phyloP scores from a whole-genome alignment of 2,329 filamentous ascomycete species.

The Verticillium albo-atrum region DNA sequence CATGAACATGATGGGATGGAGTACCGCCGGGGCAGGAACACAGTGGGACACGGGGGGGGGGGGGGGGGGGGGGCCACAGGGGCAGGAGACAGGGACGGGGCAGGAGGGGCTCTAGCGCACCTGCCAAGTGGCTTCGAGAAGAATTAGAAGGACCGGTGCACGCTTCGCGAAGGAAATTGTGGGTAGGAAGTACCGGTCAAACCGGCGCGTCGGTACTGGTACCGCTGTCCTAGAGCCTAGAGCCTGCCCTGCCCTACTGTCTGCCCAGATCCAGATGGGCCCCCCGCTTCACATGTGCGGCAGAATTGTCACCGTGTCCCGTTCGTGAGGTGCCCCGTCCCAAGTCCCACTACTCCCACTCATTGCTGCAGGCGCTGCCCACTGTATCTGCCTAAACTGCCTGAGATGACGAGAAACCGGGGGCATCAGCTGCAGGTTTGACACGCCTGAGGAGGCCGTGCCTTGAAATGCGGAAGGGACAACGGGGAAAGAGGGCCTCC shows the following conservation, averaged over 20 bases:
- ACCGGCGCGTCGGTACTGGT: neutral
- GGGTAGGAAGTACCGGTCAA: neutral
- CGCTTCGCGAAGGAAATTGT: neutral
- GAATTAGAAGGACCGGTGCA: neutral
- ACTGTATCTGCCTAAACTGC: neutral
- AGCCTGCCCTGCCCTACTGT: neutral
- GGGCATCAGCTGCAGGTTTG: neutral
- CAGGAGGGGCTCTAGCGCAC: neutral
- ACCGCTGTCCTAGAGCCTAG: neutral
- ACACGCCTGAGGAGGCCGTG: neutral
- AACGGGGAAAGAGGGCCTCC: neutral
- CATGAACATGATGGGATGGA: neutral
- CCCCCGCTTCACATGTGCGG: neutral
- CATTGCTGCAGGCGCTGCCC: neutral
- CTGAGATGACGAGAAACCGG: neutral
- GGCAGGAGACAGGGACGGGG: neutral
- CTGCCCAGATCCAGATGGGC: neutral
- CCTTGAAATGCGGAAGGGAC: neutral
- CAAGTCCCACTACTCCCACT: neutral
- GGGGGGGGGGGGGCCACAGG: neutral
- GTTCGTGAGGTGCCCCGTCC: neutral
- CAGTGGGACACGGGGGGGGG: too few relatives aligned
- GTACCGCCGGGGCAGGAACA: too few relatives aligned
- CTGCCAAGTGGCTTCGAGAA: neutral
- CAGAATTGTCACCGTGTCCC: neutral